These are phyloP conservation scores for Iris pallida DNA, from an alignment of 116 monocot genomes.

Conservation along the genomic window DNA sequence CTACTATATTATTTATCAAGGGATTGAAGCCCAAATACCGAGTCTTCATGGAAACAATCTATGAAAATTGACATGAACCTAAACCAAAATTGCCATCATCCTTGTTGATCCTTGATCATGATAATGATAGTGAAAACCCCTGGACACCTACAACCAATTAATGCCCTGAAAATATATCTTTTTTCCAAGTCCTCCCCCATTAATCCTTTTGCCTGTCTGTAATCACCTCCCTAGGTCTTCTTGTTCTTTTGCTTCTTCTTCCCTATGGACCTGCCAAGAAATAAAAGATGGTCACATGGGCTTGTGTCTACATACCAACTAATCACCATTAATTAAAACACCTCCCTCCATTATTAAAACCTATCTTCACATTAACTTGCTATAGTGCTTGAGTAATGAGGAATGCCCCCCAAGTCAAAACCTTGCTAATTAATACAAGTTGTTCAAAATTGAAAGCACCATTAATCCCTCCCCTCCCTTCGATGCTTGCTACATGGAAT, in stretches of 20 bases:
- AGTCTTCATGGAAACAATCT: no score
- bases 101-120: no score
- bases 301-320: slow-evolving; percentile 4
- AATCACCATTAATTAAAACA: not conserved
- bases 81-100: no score
- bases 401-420: slow-evolving; percentile 6
- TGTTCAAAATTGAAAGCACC: slow-evolving; percentile 14
- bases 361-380: not conserved
- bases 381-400: not conserved
- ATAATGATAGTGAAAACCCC: no score
- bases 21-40: no score
- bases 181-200: not conserved
- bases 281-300: slow-evolving; percentile 9
- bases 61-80: no score
- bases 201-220: slow-evolving; percentile 7
- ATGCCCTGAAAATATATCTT: no score
- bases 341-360: slow-evolving; percentile 8
- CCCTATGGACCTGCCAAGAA: not conserved
- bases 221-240: not conserved
- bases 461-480: slow-evolving; percentile 9
- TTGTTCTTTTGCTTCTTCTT: not conserved
- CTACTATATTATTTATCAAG: no score
- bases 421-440: not conserved
- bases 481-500: slow-evolving; percentile 4
- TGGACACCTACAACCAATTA: no score